These are phyloP conservation scores for Aspergillus cejpii DNA, from an alignment of 2,329 filamentous ascomycete genomes.

Conservation along the genomic window DNA sequence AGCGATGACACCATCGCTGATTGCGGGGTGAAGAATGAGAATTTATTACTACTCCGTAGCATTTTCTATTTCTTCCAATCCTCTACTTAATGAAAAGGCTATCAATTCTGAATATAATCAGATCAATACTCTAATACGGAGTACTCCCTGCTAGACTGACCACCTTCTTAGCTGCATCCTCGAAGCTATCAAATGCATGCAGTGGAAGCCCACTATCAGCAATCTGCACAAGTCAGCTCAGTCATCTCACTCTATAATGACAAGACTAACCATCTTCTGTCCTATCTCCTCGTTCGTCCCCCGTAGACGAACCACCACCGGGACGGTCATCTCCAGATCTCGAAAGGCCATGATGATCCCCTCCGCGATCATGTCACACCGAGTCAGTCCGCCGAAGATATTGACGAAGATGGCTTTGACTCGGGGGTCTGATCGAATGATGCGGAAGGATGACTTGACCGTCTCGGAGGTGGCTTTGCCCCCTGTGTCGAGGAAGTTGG, in stretches of 20 bases:
- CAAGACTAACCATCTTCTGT: conserved; percentile 51
- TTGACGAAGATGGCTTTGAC: conserved; percentile 69
- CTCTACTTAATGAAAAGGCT: too few species aligned
- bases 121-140: neutral
- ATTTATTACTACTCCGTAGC: conserved; percentile 8
- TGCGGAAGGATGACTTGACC: conserved; percentile 67
- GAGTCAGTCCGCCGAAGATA: conserved; percentile 63
- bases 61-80: too few species aligned
- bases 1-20: too few species aligned
- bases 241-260: neutral
- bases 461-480: conserved; percentile 80
- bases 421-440: conserved; percentile 63
- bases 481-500: conserved; percentile 85
- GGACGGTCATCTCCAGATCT: conserved; percentile 59
- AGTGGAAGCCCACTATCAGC: conserved; percentile 60
- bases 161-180: conserved; percentile 62
- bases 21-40: conserved; percentile 19
- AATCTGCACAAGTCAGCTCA: conserved; percentile 42
- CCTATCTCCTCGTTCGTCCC: conserved; percentile 68
- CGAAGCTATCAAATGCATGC: conserved; percentile 67
- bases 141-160: conserved; percentile 48
- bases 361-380: conserved; percentile 74
- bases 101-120: neutral
- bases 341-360: conserved; percentile 67
- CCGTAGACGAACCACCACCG: conserved; percentile 69